Evolutionary conservation across 2,329 filamentous ascomycete genomes (phyloP).

Genomic region (Cladosporium sp.): DNA sequence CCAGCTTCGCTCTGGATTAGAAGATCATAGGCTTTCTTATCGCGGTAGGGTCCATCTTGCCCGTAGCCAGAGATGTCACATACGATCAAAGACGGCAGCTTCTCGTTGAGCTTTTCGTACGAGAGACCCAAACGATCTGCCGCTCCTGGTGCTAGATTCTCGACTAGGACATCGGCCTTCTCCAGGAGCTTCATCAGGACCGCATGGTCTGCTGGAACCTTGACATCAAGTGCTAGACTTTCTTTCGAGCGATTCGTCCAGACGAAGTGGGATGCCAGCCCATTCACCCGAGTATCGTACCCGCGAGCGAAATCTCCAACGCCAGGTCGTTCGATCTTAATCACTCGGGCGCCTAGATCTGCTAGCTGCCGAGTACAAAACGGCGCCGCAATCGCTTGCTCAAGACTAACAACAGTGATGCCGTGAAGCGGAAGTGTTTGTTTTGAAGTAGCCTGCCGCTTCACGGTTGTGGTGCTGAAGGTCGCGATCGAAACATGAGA

Average conservation of each 20-base stretch:
- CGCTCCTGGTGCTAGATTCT: slow-evolving; percentile 52
- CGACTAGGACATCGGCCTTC: slow-evolving; percentile 51
- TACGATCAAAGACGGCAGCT: slow-evolving; percentile 47
- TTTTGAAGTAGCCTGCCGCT: background rate
- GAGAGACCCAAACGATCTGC: slow-evolving; percentile 46
- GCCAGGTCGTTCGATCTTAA: slow-evolving; percentile 51
- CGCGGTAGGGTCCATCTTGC: slow-evolving; percentile 47
- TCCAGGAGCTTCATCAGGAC: slow-evolving; percentile 42
- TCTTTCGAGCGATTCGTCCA: slow-evolving; percentile 55
- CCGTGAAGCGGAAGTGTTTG: slow-evolving; percentile 36
- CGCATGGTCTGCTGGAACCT: slow-evolving; percentile 39
- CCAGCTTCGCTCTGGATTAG: slow-evolving; percentile 54
- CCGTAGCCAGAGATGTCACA: slow-evolving; percentile 55
- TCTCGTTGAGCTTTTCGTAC: slow-evolving; percentile 39
- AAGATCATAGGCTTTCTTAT: slow-evolving; percentile 55
- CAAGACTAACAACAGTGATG: slow-evolving; percentile 50
- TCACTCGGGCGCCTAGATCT: slow-evolving; percentile 52
- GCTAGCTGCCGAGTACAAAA: slow-evolving; percentile 53
- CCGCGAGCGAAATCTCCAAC: slow-evolving; percentile 51
- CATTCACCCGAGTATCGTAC: slow-evolving; percentile 49
- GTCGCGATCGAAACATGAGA: too few relatives aligned
- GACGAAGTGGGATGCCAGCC: slow-evolving; percentile 51
- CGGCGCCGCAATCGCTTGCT: slow-evolving; percentile 53
- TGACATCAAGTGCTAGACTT: slow-evolving; percentile 50
- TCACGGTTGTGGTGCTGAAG: background rate